Conservation (phyloP, 352 stramenopile species). For the Pythium sp. region DNA sequence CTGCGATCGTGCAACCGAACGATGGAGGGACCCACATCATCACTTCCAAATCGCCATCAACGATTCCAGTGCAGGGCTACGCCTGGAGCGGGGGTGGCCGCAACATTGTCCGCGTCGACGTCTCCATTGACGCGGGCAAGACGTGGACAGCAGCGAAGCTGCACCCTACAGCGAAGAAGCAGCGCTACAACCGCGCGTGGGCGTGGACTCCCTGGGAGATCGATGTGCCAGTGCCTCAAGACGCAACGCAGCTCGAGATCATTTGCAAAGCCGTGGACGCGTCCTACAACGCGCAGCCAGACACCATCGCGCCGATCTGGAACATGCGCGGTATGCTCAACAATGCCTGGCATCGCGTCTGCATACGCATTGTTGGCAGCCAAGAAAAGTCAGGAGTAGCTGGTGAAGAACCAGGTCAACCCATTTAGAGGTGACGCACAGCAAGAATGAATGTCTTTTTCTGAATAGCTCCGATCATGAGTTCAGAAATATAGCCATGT, state of each 20-base stretch:
- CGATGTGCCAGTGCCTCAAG: slow-evolving; percentile 83
- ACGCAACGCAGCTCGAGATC: slow-evolving; percentile 81
- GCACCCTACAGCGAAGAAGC: slow-evolving; percentile 65
- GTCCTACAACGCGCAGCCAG: slow-evolving; percentile 96
- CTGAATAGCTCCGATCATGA: background rate
- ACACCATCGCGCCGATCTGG: slow-evolving; percentile 94
- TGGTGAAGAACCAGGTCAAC: slow-evolving; percentile 3
- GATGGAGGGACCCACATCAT: slow-evolving; percentile 40
- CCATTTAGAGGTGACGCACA: background rate
- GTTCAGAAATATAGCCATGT: background rate
- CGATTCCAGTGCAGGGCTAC: slow-evolving; percentile 89
- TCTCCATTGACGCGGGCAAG: slow-evolving; percentile 92
- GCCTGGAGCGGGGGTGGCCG: slow-evolving; percentile 93
- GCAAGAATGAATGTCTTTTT: background rate
- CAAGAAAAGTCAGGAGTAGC: slow-evolving; percentile 29
- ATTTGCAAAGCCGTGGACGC: slow-evolving; percentile 93
- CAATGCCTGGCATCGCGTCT: slow-evolving; percentile 94
- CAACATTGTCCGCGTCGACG: slow-evolving; percentile 95
- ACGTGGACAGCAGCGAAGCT: slow-evolving; percentile 91
- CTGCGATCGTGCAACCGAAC: slow-evolving; percentile 87
- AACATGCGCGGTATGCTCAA: slow-evolving; percentile 97
- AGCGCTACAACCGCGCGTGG: slow-evolving; percentile 91
- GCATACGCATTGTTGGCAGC: slow-evolving; percentile 50
- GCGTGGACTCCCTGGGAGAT: slow-evolving; percentile 96
- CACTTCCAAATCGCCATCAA: slow-evolving; percentile 37